These are phyloP conservation scores for Dictyostelium citrinum DNA, from an alignment of 78 protist genomes.

Conservation along the genomic window DNA sequence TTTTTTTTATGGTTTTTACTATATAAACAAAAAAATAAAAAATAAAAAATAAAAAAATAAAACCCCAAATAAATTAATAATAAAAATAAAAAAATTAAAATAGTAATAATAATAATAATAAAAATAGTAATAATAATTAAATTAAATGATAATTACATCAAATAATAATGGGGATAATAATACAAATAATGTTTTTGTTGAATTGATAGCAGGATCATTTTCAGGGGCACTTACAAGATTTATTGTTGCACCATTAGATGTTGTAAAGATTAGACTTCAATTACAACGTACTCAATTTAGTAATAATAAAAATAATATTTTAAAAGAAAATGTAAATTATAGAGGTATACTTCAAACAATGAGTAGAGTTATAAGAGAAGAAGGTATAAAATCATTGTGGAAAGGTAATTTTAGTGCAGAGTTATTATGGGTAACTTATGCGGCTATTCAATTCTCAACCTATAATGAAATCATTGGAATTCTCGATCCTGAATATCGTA, in stretches of 20 bases:
- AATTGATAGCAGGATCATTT: slow-evolving; percentile 32
- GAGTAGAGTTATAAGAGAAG: slow-evolving; percentile 1
- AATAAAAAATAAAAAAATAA: not conserved
- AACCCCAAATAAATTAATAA: not conserved
- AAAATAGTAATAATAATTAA: not conserved
- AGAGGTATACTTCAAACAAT: slow-evolving; percentile 30
- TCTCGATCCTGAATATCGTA: slow-evolving; percentile 20
- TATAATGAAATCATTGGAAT: not conserved
- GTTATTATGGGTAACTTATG: slow-evolving; percentile 40
- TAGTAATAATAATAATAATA: not conserved
- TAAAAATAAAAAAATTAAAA: not conserved
- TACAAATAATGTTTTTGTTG: not conserved
- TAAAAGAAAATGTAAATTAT: not conserved
- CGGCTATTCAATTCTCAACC: slow-evolving; percentile 18
- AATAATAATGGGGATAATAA: not conserved
- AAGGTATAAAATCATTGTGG: slow-evolving; percentile 50
- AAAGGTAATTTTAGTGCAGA: slow-evolving; percentile 69
- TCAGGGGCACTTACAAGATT: slow-evolving; percentile 64
- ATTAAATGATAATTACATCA: not conserved
- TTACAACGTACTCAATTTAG: not conserved
- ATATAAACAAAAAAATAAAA: not conserved
- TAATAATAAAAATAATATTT: not conserved
- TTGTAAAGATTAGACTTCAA: slow-evolving; percentile 62
- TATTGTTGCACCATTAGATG: slow-evolving; percentile 66
- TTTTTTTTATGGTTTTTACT: too few species aligned